phyloP scores from a whole-genome alignment of 441 rosid species.

The Breynia disticha region DNA sequence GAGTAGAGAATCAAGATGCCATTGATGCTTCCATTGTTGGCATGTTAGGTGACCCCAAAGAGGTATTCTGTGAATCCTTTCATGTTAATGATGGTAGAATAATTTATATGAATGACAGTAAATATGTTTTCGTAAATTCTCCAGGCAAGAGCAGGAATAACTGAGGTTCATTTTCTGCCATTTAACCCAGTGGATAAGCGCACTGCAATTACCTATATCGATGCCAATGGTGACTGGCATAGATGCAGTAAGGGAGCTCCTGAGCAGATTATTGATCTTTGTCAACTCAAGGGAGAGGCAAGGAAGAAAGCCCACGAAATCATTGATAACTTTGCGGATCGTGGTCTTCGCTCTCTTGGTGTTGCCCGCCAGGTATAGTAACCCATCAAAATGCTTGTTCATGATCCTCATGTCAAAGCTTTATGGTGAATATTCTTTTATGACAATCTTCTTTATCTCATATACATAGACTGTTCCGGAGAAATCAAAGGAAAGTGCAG shows the following conservation, averaged over 20 bases:
- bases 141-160: slow-evolving; percentile 79
- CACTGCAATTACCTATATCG: slow-evolving; percentile 82
- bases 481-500: slow-evolving; percentile 64
- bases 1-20: slow-evolving; percentile 90
- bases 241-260: slow-evolving; percentile 90
- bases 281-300: slow-evolving; percentile 46
- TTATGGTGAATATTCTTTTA: not conserved
- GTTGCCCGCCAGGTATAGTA: slow-evolving; percentile 56
- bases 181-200: slow-evolving; percentile 92
- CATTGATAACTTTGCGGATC: slow-evolving; percentile 50
- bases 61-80: slow-evolving; percentile 35
- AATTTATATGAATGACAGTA: too few relatives aligned
- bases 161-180: slow-evolving; percentile 83
- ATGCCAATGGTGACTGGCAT: slow-evolving; percentile 63
- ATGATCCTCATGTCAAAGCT: not conserved
- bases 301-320: slow-evolving; percentile 46
- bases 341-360: slow-evolving; percentile 82
- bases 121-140: too few relatives aligned
- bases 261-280: slow-evolving; percentile 92
- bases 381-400: not conserved
- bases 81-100: too few relatives aligned
- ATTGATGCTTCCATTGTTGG: slow-evolving; percentile 86
- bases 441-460: not conserved
- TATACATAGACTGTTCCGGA: slow-evolving; percentile 43
- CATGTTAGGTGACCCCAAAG: slow-evolving; percentile 73